Conservation (phyloP, 306 rosid genomes). For the Abrus pulchellus region DNA sequence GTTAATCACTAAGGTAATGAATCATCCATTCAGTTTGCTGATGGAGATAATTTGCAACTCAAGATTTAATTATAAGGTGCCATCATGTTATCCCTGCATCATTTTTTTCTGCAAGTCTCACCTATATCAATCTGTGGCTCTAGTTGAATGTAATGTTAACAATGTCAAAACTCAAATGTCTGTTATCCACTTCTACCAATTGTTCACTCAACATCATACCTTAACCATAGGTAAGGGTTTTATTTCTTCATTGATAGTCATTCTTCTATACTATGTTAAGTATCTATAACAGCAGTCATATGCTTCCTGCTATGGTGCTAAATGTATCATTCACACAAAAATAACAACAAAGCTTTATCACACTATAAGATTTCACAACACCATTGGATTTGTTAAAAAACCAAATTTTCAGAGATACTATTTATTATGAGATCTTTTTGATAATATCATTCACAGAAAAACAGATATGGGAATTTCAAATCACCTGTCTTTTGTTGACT, state of each 20-base stretch:
- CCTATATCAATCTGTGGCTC: background rate
- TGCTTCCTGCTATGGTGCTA: background rate
- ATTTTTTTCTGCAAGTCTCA: constrained; percentile 22
- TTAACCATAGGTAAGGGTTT: constrained; percentile 13
- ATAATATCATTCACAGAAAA: constrained; percentile 1
- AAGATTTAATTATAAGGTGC: background rate
- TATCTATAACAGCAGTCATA: background rate
- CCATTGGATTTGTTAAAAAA: no score
- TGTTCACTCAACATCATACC: constrained; percentile 23
- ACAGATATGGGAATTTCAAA: background rate
- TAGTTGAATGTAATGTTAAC: constrained; percentile 7
- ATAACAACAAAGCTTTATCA: background rate
- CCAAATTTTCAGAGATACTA: no score
- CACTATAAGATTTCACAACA: no score
- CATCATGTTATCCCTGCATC: constrained; percentile 12
- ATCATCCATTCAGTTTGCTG: constrained; percentile 13
- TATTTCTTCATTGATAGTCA: constrained; percentile 15
- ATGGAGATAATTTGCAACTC: constrained; percentile 14
- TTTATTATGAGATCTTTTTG: no score
- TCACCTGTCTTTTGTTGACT: background rate
- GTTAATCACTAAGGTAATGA: constrained; percentile 28
- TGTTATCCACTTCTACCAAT: background rate
- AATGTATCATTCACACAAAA: constrained; percentile 4
- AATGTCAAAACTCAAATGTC: constrained; percentile 18
- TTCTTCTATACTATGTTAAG: background rate